A percentile compares a stretch with the other conserved stretches of the same genome.
phyloP scores from a whole-genome alignment of 306 rosid genomes.

The Leucaena leucocephala region DNA sequence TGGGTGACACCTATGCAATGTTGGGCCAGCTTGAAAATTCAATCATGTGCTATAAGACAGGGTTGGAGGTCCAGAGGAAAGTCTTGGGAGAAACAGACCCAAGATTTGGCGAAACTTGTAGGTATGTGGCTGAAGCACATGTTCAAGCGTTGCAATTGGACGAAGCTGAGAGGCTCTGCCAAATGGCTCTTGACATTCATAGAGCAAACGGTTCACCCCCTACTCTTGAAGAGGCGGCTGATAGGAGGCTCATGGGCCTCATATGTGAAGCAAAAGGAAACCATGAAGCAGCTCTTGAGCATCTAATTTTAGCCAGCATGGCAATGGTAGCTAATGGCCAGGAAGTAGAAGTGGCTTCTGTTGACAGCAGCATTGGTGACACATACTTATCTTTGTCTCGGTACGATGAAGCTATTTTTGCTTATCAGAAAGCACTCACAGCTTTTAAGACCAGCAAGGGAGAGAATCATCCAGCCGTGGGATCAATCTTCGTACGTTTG shows the following conservation, averaged over 20 bases:
- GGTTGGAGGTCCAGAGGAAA: conserved; percentile 76
- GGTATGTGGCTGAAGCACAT: conserved; percentile 94
- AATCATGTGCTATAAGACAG: conserved; percentile 66
- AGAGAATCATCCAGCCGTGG: conserved; percentile 90
- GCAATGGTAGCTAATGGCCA: conserved; percentile 89
- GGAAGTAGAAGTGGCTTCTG: conserved; percentile 82
- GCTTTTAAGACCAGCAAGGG: conserved; percentile 84
- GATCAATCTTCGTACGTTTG: conserved; percentile 71
- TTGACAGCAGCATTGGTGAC: conserved; percentile 94
- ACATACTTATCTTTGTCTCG: conserved; percentile 77
- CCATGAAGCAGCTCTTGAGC: conserved; percentile 90
- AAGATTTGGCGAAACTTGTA: conserved; percentile 85
- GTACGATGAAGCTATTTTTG: conserved; percentile 78
- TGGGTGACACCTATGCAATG: conserved; percentile 92
- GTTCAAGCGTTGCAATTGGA: conserved; percentile 85
- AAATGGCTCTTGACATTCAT: conserved; percentile 84
- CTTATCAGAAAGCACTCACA: conserved; percentile 82
- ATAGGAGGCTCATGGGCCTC: conserved; percentile 95
- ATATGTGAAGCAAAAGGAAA: conserved; percentile 89
- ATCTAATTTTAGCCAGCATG: conserved; percentile 88
- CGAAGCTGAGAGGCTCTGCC: conserved; percentile 83
- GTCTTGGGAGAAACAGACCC: conserved; percentile 83
- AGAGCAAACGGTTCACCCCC: conserved; percentile 64
- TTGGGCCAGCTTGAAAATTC: conserved; percentile 88
- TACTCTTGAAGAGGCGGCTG: conserved; percentile 90